These are phyloP conservation scores for Lasiodiplodia theobromae DNA, from an alignment of 2,329 filamentous ascomycete genomes.

Conservation along the genomic window DNA sequence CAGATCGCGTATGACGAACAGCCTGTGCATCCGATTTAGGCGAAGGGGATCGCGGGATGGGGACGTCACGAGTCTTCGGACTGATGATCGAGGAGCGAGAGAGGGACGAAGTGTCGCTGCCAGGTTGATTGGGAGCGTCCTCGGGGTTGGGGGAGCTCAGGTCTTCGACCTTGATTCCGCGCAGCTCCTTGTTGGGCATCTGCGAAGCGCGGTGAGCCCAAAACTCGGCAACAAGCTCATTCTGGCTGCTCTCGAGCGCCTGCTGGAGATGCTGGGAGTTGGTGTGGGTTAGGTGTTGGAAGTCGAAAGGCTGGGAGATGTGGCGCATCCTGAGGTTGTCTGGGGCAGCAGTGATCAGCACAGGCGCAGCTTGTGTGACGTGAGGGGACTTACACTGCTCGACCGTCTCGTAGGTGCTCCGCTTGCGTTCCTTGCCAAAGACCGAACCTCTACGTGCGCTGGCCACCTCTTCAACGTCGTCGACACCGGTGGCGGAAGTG, in stretches of 20 bases:
- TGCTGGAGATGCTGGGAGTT: slow-evolving; percentile 61
- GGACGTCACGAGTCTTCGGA: slow-evolving; percentile 31
- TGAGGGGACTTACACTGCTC: slow-evolving; percentile 38
- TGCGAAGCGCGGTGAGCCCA: slow-evolving; percentile 62
- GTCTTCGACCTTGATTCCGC: slow-evolving; percentile 61
- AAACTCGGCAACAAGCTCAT: slow-evolving; percentile 62
- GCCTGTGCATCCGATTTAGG: slow-evolving; percentile 32
- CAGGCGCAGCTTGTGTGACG: neutral
- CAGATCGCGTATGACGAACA: slow-evolving; percentile 44
- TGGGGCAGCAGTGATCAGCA: slow-evolving; percentile 31
- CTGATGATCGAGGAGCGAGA: slow-evolving; percentile 31
- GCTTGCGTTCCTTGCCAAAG: slow-evolving; percentile 41
- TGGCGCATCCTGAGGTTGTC: slow-evolving; percentile 36
- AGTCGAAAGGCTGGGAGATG: slow-evolving; percentile 70
- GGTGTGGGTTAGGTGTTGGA: slow-evolving; percentile 69
- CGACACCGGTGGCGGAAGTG: slow-evolving; percentile 32
- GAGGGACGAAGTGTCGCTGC: slow-evolving; percentile 8
- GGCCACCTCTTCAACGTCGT: slow-evolving; percentile 41
- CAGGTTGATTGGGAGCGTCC: neutral
- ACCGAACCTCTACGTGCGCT: slow-evolving; percentile 42
- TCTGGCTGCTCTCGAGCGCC: slow-evolving; percentile 59
- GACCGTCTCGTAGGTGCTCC: slow-evolving; percentile 38
- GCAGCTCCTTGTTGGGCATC: slow-evolving; percentile 56
- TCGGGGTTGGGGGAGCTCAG: slow-evolving; percentile 44
- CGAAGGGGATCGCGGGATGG: slow-evolving; percentile 26